These are phyloP conservation scores for Adenanthera pavonina DNA, from an alignment of 306 rosid genomes.

Conservation along the genomic window DNA sequence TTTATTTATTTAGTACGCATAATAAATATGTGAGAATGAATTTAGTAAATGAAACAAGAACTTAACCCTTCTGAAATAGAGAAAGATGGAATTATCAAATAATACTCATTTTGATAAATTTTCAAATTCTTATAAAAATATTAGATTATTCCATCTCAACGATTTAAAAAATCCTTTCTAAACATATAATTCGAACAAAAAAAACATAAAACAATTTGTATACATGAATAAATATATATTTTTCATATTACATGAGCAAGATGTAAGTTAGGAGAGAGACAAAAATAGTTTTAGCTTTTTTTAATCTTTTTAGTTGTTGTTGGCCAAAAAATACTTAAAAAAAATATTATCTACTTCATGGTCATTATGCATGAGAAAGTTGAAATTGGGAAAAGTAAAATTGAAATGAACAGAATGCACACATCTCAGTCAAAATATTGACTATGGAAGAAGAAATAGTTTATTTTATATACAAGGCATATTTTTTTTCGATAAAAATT, in stretches of 20 bases:
- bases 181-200: neutral
- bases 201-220: neutral
- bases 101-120: neutral
- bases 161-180: neutral
- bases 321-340: neutral
- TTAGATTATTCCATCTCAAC: neutral
- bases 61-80: too few species aligned
- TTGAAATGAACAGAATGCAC: neutral
- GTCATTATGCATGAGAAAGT: too few species aligned
- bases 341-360: neutral
- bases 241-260: neutral
- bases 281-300: neutral
- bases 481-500: too few species aligned
- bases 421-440: slow-evolving; percentile 8
- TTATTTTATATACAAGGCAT: neutral
- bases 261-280: neutral
- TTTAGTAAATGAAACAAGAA: too few species aligned
- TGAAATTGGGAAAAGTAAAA: neutral
- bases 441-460: neutral
- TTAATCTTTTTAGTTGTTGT: neutral
- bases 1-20: too few species aligned
- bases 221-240: neutral
- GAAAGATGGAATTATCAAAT: too few species aligned
- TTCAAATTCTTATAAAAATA: neutral
- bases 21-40: too few species aligned